Evolutionary conservation across 2,329 filamentous ascomycete genomes (phyloP), one percentile per base, ranked within the genome.

Genomic region (Phaeoacremonium minimum): DNA sequence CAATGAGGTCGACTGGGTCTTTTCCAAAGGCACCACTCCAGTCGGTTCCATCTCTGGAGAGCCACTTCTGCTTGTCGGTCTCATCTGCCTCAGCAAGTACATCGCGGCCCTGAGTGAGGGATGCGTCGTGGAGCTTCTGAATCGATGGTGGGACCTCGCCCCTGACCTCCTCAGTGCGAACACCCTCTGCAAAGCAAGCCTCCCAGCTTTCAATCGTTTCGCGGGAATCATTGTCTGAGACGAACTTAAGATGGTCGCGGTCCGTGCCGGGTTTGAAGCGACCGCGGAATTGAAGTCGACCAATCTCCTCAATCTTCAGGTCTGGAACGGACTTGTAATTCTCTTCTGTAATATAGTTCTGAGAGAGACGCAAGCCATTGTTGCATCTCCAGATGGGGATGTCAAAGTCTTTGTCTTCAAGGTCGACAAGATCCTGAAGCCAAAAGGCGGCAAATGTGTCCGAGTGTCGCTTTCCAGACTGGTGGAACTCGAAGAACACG

Each of bases 141-240:
- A 91, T 73, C 9, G 76, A 64, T 1, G 81, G 77, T 0, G 89
- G 87, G 1, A 95, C 69, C 51, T 94, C 84, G 16, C 80, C 74
- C 8, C 75, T 66, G 1, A 96, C 87, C 18, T 79, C 74, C 37
- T 81, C 75, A 12, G 71, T 63, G 3, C 93, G 80, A 0, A 95
- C 87, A 11, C 91, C 91, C 58, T 97, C 90, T 0, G 88, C 80
- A 28, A 85, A 78, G 57, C 91, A 96, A 1, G 89, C 87, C 59
- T 96, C 89, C 88, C 90, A 97, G 0, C 85, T 86, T 64, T 97
- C 91, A 46, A 87, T 95, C 0, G 90, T 96, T 67, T 97, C 93
- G 19, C 91, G 83, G 2, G 85, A 83, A 55, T 95, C 82, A 51
- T 95, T 95, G 58, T 94, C 87, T 32, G 80, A 77, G 15, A 95